Evolutionary conservation across 805 yeast genomes (phyloP).

Genomic region (Yamadazyma nakazawae): DNA sequence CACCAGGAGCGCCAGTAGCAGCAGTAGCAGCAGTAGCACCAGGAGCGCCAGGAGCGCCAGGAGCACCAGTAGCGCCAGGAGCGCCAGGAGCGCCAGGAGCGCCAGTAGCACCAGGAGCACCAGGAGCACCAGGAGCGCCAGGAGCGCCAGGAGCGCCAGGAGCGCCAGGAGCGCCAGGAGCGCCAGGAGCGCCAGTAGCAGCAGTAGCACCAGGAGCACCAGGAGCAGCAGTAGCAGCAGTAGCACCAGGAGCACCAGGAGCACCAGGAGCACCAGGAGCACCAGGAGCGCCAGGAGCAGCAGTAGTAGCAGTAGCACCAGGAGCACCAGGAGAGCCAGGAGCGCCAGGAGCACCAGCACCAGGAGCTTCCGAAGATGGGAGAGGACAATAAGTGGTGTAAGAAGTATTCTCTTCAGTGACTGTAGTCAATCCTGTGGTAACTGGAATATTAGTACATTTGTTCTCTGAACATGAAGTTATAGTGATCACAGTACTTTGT

Average conservation of each 20-base stretch:
- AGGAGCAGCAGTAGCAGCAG: slow-evolving; percentile 23
- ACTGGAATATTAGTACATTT: slow-evolving; percentile 28
- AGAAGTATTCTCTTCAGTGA: slow-evolving; percentile 16
- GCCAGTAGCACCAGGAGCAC: slow-evolving; percentile 23
- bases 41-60: slow-evolving; percentile 8
- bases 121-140: slow-evolving; percentile 23
- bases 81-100: slow-evolving; percentile 12
- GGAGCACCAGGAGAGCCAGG: no score
- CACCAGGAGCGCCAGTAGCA: slow-evolving; percentile 20
- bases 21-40: slow-evolving; percentile 25
- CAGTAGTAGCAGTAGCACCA: slow-evolving; percentile 10
- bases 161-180: slow-evolving; percentile 21
- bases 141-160: slow-evolving; percentile 24
- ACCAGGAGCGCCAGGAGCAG: slow-evolving; percentile 16
- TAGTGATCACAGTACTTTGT: slow-evolving; percentile 28
- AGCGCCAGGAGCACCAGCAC: slow-evolving; percentile 12
- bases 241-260: slow-evolving; percentile 19
- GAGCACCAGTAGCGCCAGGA: background rate
- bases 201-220: slow-evolving; percentile 23
- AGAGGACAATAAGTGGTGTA: slow-evolving; percentile 17
- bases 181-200: slow-evolving; percentile 20
- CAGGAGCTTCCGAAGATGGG: slow-evolving; percentile 17
- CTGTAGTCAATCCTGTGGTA: slow-evolving; percentile 30
- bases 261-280: slow-evolving; percentile 22
- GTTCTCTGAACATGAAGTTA: slow-evolving; percentile 34